A percentile compares a stretch with the other conserved stretches of the same genome.
Evolutionary conservation across 768 basidiomycete genomes (phyloP).

Genomic region (Macrolepiota fuliginosa): DNA sequence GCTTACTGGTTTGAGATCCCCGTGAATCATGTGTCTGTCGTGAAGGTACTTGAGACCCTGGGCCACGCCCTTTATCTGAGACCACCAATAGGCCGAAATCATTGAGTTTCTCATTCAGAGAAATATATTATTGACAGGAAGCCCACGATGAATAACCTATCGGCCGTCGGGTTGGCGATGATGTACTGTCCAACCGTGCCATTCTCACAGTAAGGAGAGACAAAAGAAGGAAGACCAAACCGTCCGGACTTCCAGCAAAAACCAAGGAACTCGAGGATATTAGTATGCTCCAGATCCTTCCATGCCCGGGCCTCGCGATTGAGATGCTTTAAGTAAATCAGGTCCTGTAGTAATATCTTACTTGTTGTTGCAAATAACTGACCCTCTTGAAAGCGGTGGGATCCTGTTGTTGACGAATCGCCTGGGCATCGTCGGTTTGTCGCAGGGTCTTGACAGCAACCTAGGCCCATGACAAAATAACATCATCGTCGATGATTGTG

Average conservation of each 20-base stretch:
- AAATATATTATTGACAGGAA: neutral
- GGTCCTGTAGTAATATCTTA: neutral
- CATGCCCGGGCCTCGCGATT: conserved; percentile 18
- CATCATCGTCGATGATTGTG: too few relatives aligned
- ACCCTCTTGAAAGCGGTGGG: neutral
- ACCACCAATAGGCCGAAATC: neutral
- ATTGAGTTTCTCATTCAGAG: neutral
- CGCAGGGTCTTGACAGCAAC: too few relatives aligned
- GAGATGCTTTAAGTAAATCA: conserved; percentile 8
- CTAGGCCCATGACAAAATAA: too few relatives aligned
- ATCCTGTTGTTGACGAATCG: too few relatives aligned
- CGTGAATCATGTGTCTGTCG: conserved; percentile 9
- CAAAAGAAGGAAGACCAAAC: conserved; percentile 13
- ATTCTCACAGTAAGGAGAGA: conserved; percentile 16
- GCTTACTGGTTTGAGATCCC: conserved; percentile 11
- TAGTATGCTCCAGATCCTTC: conserved; percentile 14
- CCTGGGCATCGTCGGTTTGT: too few relatives aligned
- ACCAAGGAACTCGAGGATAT: conserved; percentile 18
- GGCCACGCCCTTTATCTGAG: conserved; percentile 15
- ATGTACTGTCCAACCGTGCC: conserved; percentile 12
- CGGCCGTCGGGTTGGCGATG: conserved; percentile 5
- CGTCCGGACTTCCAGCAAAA: neutral
- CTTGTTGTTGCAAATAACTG: neutral
- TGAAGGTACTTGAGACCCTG: conserved; percentile 21
- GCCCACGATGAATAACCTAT: conserved; percentile 12